Evolutionary conservation across 2,329 filamentous ascomycete species (phyloP).

Genomic region (Chrysoporthe cubensis): DNA sequence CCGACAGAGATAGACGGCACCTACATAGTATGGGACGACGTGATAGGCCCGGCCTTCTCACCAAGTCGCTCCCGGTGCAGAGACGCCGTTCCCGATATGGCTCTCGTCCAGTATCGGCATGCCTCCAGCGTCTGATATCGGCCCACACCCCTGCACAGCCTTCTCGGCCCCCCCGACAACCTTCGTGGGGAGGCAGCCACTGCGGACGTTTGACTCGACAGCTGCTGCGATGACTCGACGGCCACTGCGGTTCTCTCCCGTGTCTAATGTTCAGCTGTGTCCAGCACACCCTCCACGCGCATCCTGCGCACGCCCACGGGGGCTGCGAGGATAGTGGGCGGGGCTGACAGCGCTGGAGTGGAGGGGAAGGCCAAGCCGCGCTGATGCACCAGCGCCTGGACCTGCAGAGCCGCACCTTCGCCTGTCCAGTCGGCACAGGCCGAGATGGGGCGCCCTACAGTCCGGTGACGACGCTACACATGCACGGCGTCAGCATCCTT

Average conservation of each 20-base stretch:
- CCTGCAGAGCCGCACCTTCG: background rate
- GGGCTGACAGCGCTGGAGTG: too few relatives aligned
- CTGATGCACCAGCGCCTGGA: background rate
- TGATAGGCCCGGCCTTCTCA: too few relatives aligned
- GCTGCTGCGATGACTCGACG: background rate
- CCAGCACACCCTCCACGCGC: background rate
- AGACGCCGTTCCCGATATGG: background rate
- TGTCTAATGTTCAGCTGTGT: background rate
- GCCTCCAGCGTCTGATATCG: background rate
- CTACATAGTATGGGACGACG: too few relatives aligned
- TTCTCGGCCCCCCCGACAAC: background rate
- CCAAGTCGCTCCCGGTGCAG: background rate
- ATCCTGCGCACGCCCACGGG: background rate
- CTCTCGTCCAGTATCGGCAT: background rate
- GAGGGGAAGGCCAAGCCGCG: background rate
- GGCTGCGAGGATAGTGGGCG: too few relatives aligned
- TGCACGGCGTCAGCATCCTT: conserved; percentile 7
- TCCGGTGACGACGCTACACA: background rate
- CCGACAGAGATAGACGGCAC: too few relatives aligned
- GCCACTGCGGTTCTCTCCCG: background rate
- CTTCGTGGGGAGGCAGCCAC: background rate
- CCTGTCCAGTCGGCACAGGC: too few relatives aligned
- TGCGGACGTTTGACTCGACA: background rate
- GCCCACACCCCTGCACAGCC: background rate
- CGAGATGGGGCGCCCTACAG: background rate